Base-by-base conservation (phyloP, 768 basidiomycete species). In the Trichaptum fuscoviolaceum region DNA sequence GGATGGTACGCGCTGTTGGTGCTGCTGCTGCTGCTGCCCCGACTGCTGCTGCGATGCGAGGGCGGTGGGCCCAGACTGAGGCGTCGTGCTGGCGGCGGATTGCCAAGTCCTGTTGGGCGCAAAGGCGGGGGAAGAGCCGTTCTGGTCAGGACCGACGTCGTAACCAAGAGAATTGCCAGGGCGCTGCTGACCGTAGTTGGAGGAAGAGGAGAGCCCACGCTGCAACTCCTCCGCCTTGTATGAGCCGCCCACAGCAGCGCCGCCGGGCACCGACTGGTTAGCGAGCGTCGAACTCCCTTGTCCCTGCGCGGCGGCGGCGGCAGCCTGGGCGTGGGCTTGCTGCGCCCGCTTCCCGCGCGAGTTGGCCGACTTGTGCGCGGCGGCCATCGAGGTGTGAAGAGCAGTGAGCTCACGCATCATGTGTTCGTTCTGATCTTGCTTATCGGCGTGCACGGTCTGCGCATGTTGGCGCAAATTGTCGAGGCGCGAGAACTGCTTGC, bases 381-480 rank as follows among this genome's bases (percentile, higher is more conserved):
- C 81, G 15, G 90, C 87, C 86, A 96, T 94, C 66, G 82, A 83
- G 58, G 92, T 91, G 71, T 96, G 93, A 60, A 96, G 83, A 5
- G 85, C 83, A 62, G 91, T 91, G 68, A 96, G 86, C 67, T 93
- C 90, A 70, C 91, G 88, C 92, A 95, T 95, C 92, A 94, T 95
- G 64, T 85, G 80, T 75, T 93, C 91, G 80, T 96, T 96, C 78
- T 88, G 85, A 0, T 91, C 91, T 75, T 87, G 87, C 80, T 93
- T 92, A 75, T 97, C 95, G n/a, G 94, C 88, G 73, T 99, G 96
- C 0, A 97, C 95, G 6, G 96, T 96, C 82, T 96, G 92, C 0
- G 95, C 93, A 76, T 99, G 96, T 75, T 99, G 96, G 60, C 96
- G 89, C 1, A 99, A 85, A 74, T 99, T 99, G 79, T 99, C 96